phyloP scores from a whole-genome alignment of 345 rosid genomes.

The Zanthoxylum bungeanum region DNA sequence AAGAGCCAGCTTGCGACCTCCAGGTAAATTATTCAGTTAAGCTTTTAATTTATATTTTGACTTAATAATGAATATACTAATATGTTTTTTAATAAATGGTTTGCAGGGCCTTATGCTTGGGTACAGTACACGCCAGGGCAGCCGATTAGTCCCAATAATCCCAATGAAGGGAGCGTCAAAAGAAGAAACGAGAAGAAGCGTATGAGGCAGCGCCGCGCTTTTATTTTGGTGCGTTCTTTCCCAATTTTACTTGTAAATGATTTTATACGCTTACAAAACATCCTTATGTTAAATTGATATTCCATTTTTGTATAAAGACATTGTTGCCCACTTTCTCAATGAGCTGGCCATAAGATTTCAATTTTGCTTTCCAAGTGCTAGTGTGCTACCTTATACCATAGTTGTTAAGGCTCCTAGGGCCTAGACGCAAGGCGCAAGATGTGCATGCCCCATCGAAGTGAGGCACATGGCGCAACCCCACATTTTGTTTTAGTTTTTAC shows the following conservation, averaged over 20 bases:
- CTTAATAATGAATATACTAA: not conserved
- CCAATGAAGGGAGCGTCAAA: conserved; percentile 77
- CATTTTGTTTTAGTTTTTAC: too few relatives aligned
- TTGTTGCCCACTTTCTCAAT: too few relatives aligned
- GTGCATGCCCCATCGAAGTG: too few relatives aligned
- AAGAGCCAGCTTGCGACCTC: conserved; percentile 66
- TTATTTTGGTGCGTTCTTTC: conserved; percentile 42
- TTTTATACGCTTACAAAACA: too few relatives aligned
- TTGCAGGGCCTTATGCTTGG: conserved; percentile 85
- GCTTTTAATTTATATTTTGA: not conserved
- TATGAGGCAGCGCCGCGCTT: conserved; percentile 54
- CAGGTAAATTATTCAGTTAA: conserved; percentile 35
- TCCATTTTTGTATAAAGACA: too few relatives aligned
- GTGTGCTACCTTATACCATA: too few relatives aligned
- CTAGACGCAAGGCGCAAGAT: too few relatives aligned
- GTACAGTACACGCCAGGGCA: conserved; percentile 66
- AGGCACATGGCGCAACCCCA: too few relatives aligned
- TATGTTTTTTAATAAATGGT: not conserved
- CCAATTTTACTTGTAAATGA: not conserved
- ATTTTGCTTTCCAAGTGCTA: not conserved
- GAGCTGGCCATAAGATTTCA: not conserved
- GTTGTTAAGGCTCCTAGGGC: too few relatives aligned
- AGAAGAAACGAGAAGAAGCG: conserved; percentile 84
- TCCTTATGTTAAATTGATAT: too few relatives aligned
- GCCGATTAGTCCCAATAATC: conserved; percentile 67